Base-by-base conservation (phyloP, 805 yeast genomes). In the Candida palmyrensis region DNA sequence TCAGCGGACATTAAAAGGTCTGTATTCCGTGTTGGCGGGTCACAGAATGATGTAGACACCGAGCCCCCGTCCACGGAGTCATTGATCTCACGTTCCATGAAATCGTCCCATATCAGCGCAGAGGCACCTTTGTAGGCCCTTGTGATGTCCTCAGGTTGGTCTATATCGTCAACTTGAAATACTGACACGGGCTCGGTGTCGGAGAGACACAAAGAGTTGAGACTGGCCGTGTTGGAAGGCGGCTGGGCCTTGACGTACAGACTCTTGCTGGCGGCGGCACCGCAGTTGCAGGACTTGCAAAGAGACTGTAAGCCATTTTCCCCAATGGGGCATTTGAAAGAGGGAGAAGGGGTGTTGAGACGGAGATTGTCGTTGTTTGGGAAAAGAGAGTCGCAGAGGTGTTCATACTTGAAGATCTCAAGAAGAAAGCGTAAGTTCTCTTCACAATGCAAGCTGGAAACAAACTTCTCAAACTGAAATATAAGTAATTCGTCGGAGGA, bases 361-460 rank as follows among this genome's bases (percentile, higher is more conserved):
- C 32, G 21, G 11, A 28, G 11, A 17, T 31, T 31, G 11, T 31
- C 34, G 19, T 31, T 31, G 16, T 31, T 16, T 9, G 34, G 34
- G 14, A 24, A 24, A 6, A 31, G 18, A 37, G 29, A 24, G 35
- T 64, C 68, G 57, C 65, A 66, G 33, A 55, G 55, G 46, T 62
- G 56, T 40, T 71, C 75, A 46, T 71, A 71, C 31, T 61, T 63
- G 46, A 48, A 68, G 12, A 70, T 67, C 36, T 66, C 68, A 4
- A 70, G 55, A 19, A 71, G 47, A 38, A 71, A 71, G 27, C 56
- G 47, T 25, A 71, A 53, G 47, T 67, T 70, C 45, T 71, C 77
- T 32, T 55, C 57, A 44, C 72, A 64, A 40, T 71, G 75, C 21
- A 60, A 50, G n/a, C 53, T 47, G 11, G 27, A 36, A n/a, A 66